These are phyloP conservation scores for Chaetomiaceae sp. DNA, from an alignment of 2,329 filamentous ascomycete species.

Conservation along the genomic window DNA sequence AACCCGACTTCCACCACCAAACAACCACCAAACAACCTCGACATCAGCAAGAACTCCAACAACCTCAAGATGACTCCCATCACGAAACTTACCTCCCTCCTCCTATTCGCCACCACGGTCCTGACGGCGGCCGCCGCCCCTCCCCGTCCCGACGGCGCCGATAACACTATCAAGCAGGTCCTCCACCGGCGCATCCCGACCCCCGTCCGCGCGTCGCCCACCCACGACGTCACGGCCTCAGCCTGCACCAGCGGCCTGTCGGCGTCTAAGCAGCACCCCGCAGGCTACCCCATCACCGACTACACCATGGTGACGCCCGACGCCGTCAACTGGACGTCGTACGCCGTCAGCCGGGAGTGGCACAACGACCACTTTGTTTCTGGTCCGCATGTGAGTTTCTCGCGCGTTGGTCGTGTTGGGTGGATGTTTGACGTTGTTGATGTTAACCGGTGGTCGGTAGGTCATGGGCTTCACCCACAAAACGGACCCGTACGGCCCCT, in stretches of 20 bases:
- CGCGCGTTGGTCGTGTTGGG: not conserved
- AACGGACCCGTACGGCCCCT: slow-evolving; percentile 25
- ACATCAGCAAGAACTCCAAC: not conserved
- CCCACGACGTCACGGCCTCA: slow-evolving; percentile 3
- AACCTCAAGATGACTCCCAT: slow-evolving; percentile 4
- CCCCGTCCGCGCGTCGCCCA: not conserved
- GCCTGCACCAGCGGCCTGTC: slow-evolving; percentile 20
- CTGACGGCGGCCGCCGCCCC: not conserved
- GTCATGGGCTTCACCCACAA: slow-evolving; percentile 19
- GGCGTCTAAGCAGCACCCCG: slow-evolving; percentile 13
- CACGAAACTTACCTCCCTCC: not conserved
- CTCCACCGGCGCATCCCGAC: not conserved
- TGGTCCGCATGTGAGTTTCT: slow-evolving; percentile 23
- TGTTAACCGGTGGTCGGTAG: slow-evolving; percentile 2
- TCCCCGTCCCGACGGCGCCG: not conserved
- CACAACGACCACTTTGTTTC: slow-evolving; percentile 21
- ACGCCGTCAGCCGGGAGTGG: slow-evolving; percentile 19
- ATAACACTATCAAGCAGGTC: not conserved
- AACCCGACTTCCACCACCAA: not conserved
- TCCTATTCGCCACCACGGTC: slow-evolving; percentile 3
- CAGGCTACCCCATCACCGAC: slow-evolving; percentile 17
- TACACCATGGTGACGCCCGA: slow-evolving; percentile 20
- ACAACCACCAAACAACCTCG: not conserved
- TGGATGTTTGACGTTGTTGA: not conserved
- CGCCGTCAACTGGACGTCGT: slow-evolving; percentile 14